A percentile compares a stretch with the other conserved stretches of the same genome.
Conservation (phyloP, 495 filamentous ascomycete genomes). For the Hamigera avellanea region DNA sequence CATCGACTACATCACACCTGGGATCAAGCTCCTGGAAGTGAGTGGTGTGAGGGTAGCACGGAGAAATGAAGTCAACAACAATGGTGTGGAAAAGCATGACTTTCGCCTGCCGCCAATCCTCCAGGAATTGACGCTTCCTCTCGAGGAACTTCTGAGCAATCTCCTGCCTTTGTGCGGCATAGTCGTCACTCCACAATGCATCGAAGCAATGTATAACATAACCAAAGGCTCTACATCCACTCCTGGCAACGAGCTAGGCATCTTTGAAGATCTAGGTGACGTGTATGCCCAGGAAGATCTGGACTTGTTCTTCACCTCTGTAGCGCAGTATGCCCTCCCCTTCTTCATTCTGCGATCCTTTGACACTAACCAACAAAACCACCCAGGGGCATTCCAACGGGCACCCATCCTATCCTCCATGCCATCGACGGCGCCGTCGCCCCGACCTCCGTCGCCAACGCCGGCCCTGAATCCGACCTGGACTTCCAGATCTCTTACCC, state of each 20-base stretch:
- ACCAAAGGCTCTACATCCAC: slow-evolving; percentile 20
- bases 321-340: slow-evolving; percentile 11
- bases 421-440: slow-evolving; percentile 31
- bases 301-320: slow-evolving; percentile 42
- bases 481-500: slow-evolving; percentile 42
- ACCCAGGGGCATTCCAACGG: slow-evolving; percentile 19
- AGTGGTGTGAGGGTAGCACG: slow-evolving; percentile 3
- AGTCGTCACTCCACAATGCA: slow-evolving; percentile 21
- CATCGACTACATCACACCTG: slow-evolving; percentile 47
- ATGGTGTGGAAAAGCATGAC: slow-evolving; percentile 1
- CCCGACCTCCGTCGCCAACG: slow-evolving; percentile 18
- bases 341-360: neutral
- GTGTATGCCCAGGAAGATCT: slow-evolving; percentile 44
- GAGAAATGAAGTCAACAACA: too few species aligned
- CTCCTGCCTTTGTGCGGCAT: slow-evolving; percentile 14
- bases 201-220: slow-evolving; percentile 34
- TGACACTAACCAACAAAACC: too few species aligned
- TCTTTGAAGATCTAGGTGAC: slow-evolving; percentile 31
- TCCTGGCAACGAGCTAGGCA: slow-evolving; percentile 31
- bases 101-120: slow-evolving; percentile 9
- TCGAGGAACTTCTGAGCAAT: too few species aligned
- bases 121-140: slow-evolving; percentile 27
- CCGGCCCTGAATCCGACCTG: slow-evolving; percentile 35
- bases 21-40: slow-evolving; percentile 20
- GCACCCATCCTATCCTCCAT: slow-evolving; percentile 28